Evolutionary conservation across 345 rosid species (phyloP).

Genomic region (Eucalyptus marginata): DNA sequence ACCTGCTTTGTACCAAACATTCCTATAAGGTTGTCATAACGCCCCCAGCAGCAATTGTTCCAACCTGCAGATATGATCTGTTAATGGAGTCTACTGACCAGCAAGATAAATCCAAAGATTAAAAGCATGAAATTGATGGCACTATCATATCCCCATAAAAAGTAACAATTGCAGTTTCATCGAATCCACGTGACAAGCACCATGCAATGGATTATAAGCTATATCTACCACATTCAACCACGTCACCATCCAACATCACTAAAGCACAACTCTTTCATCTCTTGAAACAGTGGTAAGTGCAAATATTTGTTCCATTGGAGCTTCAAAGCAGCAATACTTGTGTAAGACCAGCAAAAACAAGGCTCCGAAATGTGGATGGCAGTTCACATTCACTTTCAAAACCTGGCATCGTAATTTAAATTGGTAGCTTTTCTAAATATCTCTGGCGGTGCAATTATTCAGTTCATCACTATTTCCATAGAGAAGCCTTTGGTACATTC

Average conservation of each 20-base stretch:
- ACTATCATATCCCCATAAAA: neutral
- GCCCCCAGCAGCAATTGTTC: conserved; percentile 94
- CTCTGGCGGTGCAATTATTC: neutral
- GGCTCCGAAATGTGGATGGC: neutral
- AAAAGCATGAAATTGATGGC: neutral
- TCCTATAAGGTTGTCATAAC: conserved; percentile 85
- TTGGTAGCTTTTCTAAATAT: neutral
- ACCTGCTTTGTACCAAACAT: conserved; percentile 82
- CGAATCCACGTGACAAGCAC: neutral
- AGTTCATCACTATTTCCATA: neutral
- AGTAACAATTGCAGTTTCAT: neutral
- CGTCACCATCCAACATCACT: neutral
- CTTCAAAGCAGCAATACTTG: neutral
- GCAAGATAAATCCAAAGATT: neutral
- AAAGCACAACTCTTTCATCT: neutral
- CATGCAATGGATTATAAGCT: neutral
- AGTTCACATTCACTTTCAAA: neutral
- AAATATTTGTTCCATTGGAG: neutral
- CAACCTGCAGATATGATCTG: conserved; percentile 48
- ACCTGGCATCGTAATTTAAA: neutral
- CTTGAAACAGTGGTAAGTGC: neutral
- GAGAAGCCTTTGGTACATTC: neutral
- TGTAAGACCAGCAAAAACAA: neutral
- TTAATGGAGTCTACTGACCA: neutral
- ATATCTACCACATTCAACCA: neutral